These are phyloP conservation scores for Ophiostoma tasmaniense DNA, from an alignment of 2,329 filamentous ascomycete species.

Conservation along the genomic window DNA sequence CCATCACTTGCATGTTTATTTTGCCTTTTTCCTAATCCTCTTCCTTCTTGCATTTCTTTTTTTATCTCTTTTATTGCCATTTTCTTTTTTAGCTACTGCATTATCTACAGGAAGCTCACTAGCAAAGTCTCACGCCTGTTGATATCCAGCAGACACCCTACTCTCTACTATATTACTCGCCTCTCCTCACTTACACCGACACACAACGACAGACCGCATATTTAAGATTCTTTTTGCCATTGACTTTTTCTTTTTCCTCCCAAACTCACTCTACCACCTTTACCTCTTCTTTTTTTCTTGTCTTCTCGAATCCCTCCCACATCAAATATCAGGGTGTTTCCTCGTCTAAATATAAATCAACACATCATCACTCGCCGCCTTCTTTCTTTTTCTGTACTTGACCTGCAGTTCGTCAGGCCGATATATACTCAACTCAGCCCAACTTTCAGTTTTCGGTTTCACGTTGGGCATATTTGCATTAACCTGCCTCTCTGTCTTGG, in stretches of 20 bases:
- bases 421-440: not conserved
- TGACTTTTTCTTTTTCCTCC: not conserved
- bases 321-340: not conserved
- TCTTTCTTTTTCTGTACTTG: not conserved
- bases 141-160: not conserved
- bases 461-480: slow-evolving; percentile 51
- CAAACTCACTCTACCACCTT: not conserved
- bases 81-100: not conserved
- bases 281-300: not conserved
- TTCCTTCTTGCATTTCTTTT: not conserved
- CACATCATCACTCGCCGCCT: not conserved
- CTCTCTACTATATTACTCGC: slow-evolving; percentile 11
- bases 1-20: slow-evolving; percentile 16
- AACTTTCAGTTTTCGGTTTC: not conserved
- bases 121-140: not conserved
- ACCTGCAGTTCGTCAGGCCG: not conserved
- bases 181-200: slow-evolving; percentile 13
- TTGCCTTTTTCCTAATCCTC: not conserved
- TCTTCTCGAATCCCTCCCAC: not conserved
- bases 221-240: slow-evolving; percentile 20
- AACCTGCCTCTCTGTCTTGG: slow-evolving; percentile 6
- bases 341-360: not conserved
- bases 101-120: not conserved
- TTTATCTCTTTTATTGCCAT: not conserved
- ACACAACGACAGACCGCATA: slow-evolving; percentile 17